phyloP scores from a whole-genome alignment of 2,329 filamentous ascomycete genomes.

The Aspergillus luchuensis region DNA sequence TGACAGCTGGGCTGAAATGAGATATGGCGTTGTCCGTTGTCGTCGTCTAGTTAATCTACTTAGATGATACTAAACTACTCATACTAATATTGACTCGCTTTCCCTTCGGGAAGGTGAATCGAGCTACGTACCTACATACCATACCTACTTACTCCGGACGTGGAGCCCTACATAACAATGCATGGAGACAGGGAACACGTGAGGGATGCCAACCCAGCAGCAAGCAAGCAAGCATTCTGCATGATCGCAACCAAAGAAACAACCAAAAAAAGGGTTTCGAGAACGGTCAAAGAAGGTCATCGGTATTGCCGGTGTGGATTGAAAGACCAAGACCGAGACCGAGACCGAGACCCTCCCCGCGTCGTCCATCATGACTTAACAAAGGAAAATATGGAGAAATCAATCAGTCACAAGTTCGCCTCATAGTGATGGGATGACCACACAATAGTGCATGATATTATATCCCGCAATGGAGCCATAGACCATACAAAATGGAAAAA shows the following conservation, averaged over 20 bases:
- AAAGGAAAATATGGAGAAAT: too few relatives aligned
- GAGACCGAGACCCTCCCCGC: neutral
- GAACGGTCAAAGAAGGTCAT: neutral
- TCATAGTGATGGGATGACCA: neutral
- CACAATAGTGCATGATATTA: neutral
- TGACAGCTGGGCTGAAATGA: neutral
- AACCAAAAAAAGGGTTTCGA: neutral
- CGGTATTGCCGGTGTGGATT: neutral
- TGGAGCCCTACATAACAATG: neutral
- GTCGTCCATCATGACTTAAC: too few relatives aligned
- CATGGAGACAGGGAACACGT: neutral
- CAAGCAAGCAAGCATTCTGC: neutral
- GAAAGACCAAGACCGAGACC: too few relatives aligned
- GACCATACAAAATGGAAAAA: neutral
- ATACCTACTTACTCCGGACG: too few relatives aligned
- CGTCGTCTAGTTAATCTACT: too few relatives aligned
- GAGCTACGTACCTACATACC: too few relatives aligned
- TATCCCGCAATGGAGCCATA: conserved; percentile 9
- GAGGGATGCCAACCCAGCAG: neutral
- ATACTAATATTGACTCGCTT: too few relatives aligned
- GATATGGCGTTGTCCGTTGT: neutral
- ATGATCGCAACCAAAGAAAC: neutral
- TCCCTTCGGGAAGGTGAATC: neutral
- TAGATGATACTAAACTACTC: too few relatives aligned
- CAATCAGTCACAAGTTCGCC: neutral